A percentile compares a stretch with the other conserved stretches of the same genome.
phyloP scores from a whole-genome alignment of 805 yeast genomes.

The Schizosaccharomyces pombe region DNA sequence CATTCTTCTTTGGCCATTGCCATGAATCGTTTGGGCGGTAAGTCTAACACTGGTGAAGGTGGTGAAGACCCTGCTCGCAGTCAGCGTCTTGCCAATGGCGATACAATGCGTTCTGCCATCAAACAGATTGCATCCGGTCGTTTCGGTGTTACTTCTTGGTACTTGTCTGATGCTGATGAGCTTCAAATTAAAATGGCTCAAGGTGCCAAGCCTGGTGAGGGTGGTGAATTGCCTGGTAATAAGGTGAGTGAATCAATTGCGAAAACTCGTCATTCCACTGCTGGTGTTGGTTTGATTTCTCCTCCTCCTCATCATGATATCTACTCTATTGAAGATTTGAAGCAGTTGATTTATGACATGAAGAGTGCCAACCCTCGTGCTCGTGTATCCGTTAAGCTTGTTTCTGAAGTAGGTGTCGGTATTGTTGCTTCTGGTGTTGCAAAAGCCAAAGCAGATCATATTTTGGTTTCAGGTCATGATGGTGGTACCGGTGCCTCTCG shows the following conservation, averaged over 20 bases:
- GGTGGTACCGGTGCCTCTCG: slow-evolving; percentile 99
- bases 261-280: slow-evolving; percentile 86
- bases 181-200: slow-evolving; percentile 96
- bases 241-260: slow-evolving; percentile 77
- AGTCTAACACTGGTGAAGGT: slow-evolving; percentile 97
- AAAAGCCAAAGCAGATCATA: slow-evolving; percentile 93
- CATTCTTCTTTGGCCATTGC: slow-evolving; percentile 96
- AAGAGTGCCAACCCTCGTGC: slow-evolving; percentile 95
- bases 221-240: slow-evolving; percentile 93
- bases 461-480: slow-evolving; percentile 88
- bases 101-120: slow-evolving; percentile 95
- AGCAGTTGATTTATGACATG: slow-evolving; percentile 85
- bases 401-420: slow-evolving; percentile 97
- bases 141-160: slow-evolving; percentile 90
- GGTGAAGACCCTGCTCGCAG: slow-evolving; percentile 94
- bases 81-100: slow-evolving; percentile 58
- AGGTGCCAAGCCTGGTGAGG: slow-evolving; percentile 99
- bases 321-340: slow-evolving; percentile 91
- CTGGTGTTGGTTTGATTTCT: slow-evolving; percentile 87
- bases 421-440: slow-evolving; percentile 98
- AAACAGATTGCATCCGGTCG: slow-evolving; percentile 96
- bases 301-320: slow-evolving; percentile 99
- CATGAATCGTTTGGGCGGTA: slow-evolving; percentile 93
- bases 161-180: slow-evolving; percentile 89
- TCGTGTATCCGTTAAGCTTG: slow-evolving; percentile 85